A percentile compares a stretch with the other conserved stretches of the same genome.
Evolutionary conservation across 148 eudicot species (phyloP).

Genomic region (Gaultheria prostrata): DNA sequence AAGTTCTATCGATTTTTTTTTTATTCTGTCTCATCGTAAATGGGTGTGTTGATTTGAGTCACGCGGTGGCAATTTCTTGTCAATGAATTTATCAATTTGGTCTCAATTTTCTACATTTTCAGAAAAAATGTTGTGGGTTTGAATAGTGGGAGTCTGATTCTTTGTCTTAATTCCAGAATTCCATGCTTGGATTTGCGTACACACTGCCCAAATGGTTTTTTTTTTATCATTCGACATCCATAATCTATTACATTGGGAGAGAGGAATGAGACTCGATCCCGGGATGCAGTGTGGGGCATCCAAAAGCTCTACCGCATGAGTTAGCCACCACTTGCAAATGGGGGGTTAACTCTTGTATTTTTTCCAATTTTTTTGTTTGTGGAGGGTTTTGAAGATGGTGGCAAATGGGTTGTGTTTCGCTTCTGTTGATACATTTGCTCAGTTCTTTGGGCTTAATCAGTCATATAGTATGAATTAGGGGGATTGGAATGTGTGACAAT

Average conservation of each 20-base stretch:
- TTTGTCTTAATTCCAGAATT: conserved; percentile 8
- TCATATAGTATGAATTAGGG: background rate
- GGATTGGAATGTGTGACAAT: background rate
- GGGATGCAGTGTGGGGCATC: too few relatives aligned
- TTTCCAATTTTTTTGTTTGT: background rate
- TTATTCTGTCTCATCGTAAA: background rate
- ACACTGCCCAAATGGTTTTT: background rate
- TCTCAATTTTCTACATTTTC: background rate
- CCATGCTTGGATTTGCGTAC: background rate
- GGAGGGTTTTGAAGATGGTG: background rate
- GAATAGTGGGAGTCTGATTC: background rate
- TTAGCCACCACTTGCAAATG: too few relatives aligned
- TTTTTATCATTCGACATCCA: too few relatives aligned
- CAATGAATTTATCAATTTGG: background rate
- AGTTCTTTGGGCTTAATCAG: background rate
- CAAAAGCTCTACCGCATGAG: too few relatives aligned
- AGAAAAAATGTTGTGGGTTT: background rate
- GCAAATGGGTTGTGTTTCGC: background rate
- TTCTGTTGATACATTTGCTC: background rate
- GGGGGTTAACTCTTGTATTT: background rate
- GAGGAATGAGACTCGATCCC: too few relatives aligned
- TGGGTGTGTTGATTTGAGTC: background rate
- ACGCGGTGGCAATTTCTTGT: background rate
- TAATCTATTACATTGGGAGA: too few relatives aligned
- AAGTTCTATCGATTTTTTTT: background rate